Evolutionary conservation across 2,329 filamentous ascomycete genomes (phyloP).

Genomic region (Monosporascus sp.): DNA sequence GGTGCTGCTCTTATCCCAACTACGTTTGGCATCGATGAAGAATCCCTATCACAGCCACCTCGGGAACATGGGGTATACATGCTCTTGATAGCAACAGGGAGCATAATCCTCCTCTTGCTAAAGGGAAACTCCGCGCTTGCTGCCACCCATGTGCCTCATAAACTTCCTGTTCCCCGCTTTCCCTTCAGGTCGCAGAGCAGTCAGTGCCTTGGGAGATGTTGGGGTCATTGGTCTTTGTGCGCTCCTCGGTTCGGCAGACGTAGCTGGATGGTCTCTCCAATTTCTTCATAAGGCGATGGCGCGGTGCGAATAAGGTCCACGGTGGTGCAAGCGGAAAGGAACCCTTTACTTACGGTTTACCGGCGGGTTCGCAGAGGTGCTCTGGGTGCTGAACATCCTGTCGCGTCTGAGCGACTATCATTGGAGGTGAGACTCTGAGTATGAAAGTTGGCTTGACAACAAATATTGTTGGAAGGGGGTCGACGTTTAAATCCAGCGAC

Average conservation of each 20-base stretch:
- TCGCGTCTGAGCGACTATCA: conserved; percentile 13
- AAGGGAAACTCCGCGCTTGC: too few species aligned
- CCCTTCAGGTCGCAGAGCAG: too few species aligned
- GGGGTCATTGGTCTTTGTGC: neutral
- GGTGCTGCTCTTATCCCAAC: too few species aligned
- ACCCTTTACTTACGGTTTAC: conserved; percentile 24
- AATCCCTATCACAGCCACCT: too few species aligned
- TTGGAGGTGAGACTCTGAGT: neutral
- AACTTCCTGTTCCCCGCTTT: too few species aligned
- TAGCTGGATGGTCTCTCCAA: too few species aligned
- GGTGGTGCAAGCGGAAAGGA: conserved; percentile 12
- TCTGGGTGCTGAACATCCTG: conserved; percentile 23
- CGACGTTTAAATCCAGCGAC: too few species aligned
- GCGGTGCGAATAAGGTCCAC: neutral
- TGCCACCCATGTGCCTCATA: too few species aligned
- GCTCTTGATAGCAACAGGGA: too few species aligned
- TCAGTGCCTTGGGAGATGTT: neutral
- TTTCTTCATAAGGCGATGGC: neutral
- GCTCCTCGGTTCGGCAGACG: neutral
- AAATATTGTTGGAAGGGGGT: neutral
- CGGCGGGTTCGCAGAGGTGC: conserved; percentile 11
- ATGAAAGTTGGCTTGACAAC: neutral
- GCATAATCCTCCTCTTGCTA: too few species aligned
- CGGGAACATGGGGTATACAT: too few species aligned
- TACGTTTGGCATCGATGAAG: too few species aligned